Evolutionary conservation across 78 protist genomes (phyloP).

Genomic region (Polysphondylium violaceum): DNA sequence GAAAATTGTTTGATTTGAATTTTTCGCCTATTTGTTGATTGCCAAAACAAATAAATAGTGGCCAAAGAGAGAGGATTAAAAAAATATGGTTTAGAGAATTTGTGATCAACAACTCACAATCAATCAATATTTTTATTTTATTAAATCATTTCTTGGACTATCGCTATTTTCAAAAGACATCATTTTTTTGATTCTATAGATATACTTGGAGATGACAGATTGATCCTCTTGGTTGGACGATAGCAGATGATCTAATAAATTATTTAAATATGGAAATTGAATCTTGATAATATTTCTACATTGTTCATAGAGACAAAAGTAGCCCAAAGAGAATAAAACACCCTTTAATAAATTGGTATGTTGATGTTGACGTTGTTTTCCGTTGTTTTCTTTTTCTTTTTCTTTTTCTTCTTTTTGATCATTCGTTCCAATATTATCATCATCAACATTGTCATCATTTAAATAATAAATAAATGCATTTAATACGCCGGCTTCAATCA

Average conservation of each 20-base stretch:
- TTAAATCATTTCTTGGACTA: too few relatives aligned
- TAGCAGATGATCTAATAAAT: neutral
- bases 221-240: neutral
- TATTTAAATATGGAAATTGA: slow-evolving; percentile 13
- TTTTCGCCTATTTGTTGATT: too few relatives aligned
- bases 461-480: neutral
- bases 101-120: too few relatives aligned
- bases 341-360: slow-evolving; percentile 7
- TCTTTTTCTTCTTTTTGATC: neutral
- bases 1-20: too few relatives aligned
- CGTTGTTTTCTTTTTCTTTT: neutral
- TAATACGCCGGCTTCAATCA: slow-evolving; percentile 7
- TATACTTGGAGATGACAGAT: slow-evolving; percentile 3
- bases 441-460: neutral
- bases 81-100: too few relatives aligned
- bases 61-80: too few relatives aligned
- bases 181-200: slow-evolving; percentile 16
- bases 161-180: too few relatives aligned
- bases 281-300: slow-evolving; percentile 9
- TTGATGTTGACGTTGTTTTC: neutral
- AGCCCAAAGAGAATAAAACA: slow-evolving; percentile 31
- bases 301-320: slow-evolving; percentile 21
- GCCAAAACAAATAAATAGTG: too few relatives aligned
- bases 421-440: neutral
- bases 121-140: too few relatives aligned